Conservation (phyloP, 2,329 filamentous ascomycete species). For the Blastomyces parvus region DNA sequence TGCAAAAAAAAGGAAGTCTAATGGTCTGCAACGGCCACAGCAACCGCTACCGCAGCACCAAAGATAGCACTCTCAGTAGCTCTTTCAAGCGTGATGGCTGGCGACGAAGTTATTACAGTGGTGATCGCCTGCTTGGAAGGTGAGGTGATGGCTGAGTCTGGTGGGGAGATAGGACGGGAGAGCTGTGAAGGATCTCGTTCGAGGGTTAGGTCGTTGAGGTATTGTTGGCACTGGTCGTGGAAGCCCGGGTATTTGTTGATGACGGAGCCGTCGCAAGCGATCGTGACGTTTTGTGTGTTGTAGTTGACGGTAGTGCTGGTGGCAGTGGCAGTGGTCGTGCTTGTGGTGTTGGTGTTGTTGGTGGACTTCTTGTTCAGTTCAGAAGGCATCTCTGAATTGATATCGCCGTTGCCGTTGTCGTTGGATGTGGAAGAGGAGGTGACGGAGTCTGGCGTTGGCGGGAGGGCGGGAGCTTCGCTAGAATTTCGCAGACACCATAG, state of each 20-base stretch:
- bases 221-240: constrained; percentile 35
- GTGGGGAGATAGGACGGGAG: background rate
- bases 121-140: constrained; percentile 2
- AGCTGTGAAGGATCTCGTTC: constrained; percentile 11
- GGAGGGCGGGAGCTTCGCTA: constrained; percentile 28
- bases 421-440: constrained; percentile 12
- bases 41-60: constrained; percentile 41
- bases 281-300: constrained; percentile 29
- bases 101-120: constrained; percentile 13
- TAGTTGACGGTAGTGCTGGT: background rate
- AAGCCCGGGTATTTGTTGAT: constrained; percentile 45
- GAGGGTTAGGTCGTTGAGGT: constrained; percentile 34
- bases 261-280: constrained; percentile 45
- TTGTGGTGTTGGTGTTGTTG: constrained; percentile 16
- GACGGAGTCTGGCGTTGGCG: constrained; percentile 18
- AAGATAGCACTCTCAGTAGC: constrained; percentile 38
- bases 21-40: constrained; percentile 29
- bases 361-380: constrained; percentile 25
- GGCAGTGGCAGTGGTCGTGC: too few relatives aligned
- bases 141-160: background rate
- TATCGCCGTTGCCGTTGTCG: background rate
- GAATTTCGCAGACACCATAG: constrained; percentile 49
- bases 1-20: constrained; percentile 10
- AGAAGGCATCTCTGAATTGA: background rate
- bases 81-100: constrained; percentile 32